Evolutionary conservation across 495 filamentous ascomycete genomes (phyloP).

Genomic region (Lasiosphaeria miniovina): DNA sequence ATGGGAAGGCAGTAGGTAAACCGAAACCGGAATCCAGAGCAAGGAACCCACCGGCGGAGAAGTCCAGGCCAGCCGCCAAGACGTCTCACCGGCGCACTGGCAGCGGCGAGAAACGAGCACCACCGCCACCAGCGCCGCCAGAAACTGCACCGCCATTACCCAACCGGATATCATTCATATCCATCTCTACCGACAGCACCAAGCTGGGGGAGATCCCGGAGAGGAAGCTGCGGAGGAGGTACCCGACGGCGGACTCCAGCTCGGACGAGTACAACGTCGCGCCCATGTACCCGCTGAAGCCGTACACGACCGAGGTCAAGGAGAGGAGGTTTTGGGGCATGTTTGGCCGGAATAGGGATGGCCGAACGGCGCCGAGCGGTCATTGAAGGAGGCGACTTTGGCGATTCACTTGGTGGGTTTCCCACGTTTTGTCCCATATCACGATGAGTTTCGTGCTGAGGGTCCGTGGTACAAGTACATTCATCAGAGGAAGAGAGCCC

Average conservation of each 20-base stretch:
- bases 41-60: background rate
- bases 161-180: slow-evolving; percentile 30
- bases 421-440: too few species aligned
- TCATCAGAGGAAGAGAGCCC: too few species aligned
- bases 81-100: background rate
- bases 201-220: slow-evolving; percentile 37
- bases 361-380: background rate
- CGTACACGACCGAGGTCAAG: slow-evolving; percentile 28
- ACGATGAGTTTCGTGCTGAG: too few species aligned
- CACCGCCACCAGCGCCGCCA: background rate
- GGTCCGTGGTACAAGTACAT: too few species aligned
- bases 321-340: slow-evolving; percentile 29
- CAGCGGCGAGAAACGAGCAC: background rate
- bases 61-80: too few species aligned
- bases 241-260: slow-evolving; percentile 11
- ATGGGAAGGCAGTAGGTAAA: background rate
- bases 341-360: slow-evolving; percentile 22
- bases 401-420: background rate
- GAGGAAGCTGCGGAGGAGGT: slow-evolving; percentile 23
- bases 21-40: background rate
- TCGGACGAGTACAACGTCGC: slow-evolving; percentile 29
- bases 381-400: background rate
- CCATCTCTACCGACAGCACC: slow-evolving; percentile 34
- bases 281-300: slow-evolving; percentile 30
- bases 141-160: background rate